These are phyloP conservation scores for Spatholobus suberectus DNA, from an alignment of 306 rosid genomes.

Conservation along the genomic window DNA sequence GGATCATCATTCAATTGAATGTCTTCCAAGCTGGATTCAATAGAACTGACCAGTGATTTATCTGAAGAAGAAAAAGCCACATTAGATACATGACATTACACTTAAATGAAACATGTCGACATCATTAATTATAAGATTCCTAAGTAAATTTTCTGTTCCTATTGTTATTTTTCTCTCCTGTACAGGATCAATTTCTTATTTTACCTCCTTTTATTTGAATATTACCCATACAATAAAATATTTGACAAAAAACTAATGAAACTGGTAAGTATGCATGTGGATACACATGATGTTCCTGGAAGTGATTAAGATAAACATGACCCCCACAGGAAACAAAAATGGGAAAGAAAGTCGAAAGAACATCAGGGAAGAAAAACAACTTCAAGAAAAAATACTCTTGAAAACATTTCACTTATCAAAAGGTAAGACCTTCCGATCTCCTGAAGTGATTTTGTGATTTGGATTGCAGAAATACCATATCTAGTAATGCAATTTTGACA, in stretches of 20 bases:
- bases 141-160: background rate
- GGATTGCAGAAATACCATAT: background rate
- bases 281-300: background rate
- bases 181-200: background rate
- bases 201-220: background rate
- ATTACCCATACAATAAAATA: slow-evolving; percentile 17
- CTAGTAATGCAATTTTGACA: background rate
- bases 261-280: background rate
- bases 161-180: slow-evolving; percentile 1
- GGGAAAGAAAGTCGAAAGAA: background rate
- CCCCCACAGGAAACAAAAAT: background rate
- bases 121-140: slow-evolving; percentile 5
- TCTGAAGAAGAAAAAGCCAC: slow-evolving; percentile 47
- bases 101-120: background rate
- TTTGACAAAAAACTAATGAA: background rate
- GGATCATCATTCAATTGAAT: slow-evolving; percentile 63
- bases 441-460: background rate
- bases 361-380: background rate
- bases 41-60: slow-evolving; percentile 39
- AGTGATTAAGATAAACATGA: background rate
- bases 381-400: background rate
- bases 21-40: slow-evolving; percentile 55
- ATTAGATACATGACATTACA: slow-evolving; percentile 28
- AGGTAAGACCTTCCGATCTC: background rate
- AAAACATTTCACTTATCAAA: background rate